Base-by-base conservation (phyloP, 345 rosid species). In the Dipteronia dyeriana region DNA sequence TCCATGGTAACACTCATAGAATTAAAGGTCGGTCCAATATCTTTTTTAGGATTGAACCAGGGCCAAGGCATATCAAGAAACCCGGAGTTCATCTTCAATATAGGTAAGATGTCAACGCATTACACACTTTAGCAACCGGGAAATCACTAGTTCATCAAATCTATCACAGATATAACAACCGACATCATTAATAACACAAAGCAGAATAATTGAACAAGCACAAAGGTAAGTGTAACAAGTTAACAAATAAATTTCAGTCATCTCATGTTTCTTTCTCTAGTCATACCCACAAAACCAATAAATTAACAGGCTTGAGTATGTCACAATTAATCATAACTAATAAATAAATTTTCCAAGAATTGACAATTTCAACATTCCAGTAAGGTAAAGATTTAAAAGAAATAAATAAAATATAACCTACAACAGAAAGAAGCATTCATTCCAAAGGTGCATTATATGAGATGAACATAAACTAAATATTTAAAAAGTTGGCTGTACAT, bases 11-110 rank as follows among this genome's bases (percentile, higher is more conserved):
- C 39, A 39, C 66, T 74, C 3, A 79, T 68, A 53, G 92, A 81
- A 41, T 85, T 80, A 20, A 82, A 74, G 68, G 84, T 83, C 53
- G 84, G 76, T 70, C 76, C 82, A 53, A 75, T 78, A 81, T 88
- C 84, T 75, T 80, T 85, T 68, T 82, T 82, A 9, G 81, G 68
- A 62, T 66, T 53, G 66, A 60, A 73, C 71, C 75, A 68, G 69
- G 86, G 78, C 93, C 89, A 85, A 41, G 88, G 86, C 51, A 82
- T 70, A 34, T 79, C 76, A 65, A 81, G 83, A 64, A 90, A 81
- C 54, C 84, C 86, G 26, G 89, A 82, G 72, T 87, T 85, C 91
- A 91, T 86, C 76, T 59, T 76, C 62, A 57, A 80, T 7, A 59
- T 72, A 76, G 41, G 26, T 41, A 79, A 66, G 57, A 34, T 14